Evolutionary conservation across 768 basidiomycete species (phyloP).

Genomic region (Tremella mesenterica): DNA sequence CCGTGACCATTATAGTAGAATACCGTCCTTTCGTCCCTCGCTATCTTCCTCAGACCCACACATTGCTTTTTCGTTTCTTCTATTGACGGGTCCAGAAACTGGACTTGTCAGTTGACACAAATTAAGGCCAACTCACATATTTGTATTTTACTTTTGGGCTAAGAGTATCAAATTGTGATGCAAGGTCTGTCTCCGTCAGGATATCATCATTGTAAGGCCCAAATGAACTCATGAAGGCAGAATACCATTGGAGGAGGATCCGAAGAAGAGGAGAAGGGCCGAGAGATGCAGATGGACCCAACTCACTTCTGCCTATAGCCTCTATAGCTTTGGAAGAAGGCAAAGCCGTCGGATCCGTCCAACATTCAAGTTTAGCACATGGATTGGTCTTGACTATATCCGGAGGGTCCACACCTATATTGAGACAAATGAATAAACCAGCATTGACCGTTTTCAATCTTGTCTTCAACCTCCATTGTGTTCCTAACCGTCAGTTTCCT

Average conservation of each 20-base stretch:
- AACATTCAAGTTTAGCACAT: constrained; percentile 87
- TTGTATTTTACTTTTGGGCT: constrained; percentile 92
- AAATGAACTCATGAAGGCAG: too few relatives aligned
- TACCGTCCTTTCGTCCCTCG: constrained; percentile 84
- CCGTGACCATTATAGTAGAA: constrained; percentile 99
- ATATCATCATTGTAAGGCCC: too few relatives aligned
- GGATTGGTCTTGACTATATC: constrained; percentile 96
- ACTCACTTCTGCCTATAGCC: constrained; percentile 66
- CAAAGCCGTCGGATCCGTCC: constrained; percentile 92
- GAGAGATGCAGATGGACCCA: background rate
- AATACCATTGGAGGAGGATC: too few relatives aligned
- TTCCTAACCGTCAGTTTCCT: constrained; percentile 6
- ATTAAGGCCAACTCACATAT: constrained; percentile 43
- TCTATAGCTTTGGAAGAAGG: constrained; percentile 88
- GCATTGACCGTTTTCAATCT: constrained; percentile 88
- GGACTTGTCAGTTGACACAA: background rate
- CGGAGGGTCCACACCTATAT: constrained; percentile 95
- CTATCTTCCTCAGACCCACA: constrained; percentile 67
- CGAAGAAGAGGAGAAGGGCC: background rate
- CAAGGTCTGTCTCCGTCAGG: too few relatives aligned
- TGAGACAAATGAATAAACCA: constrained; percentile 74
- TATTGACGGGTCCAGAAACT: constrained; percentile 86
- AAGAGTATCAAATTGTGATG: constrained; percentile 90
- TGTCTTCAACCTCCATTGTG: constrained; percentile 72
- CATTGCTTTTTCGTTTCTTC: constrained; percentile 88